Evolutionary conservation across 768 basidiomycete species (phyloP), one percentile per base, ranked within the genome.

Genomic region (Mycena rebaudengoi): DNA sequence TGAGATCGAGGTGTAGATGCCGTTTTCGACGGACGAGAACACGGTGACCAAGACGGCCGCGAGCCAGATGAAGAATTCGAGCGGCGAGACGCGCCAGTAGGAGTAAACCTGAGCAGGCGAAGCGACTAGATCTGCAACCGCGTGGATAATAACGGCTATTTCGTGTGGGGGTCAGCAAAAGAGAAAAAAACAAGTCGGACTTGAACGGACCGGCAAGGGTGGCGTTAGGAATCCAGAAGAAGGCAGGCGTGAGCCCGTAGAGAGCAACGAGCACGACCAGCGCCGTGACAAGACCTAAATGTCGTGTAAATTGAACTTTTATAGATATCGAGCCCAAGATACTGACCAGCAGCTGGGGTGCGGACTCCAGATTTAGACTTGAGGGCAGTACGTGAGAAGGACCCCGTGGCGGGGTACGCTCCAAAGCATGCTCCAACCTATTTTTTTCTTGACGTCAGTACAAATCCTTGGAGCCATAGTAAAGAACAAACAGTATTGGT

Each of bases 331-430:
- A n/a, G n/a, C n/a, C n/a, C n/a, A n/a, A n/a, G n/a, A n/a, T n/a
- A n/a, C n/a, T n/a, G n/a, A n/a, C 98, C 98, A 12, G 93, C 95
- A 11, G 90, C 83, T 8, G 98, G 98, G 3, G 98, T 99, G 53
- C 97, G 88, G n/a, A 99, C 97, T 48, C 98, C 98, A 0, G 94
- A 96, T 76, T 97, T 98, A 29, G 93, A 89, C 78, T 98, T 96
- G 73, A 99, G 82, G 2, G 98, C 98, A 3, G 96, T 93, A n/a
- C 98, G 92, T 37, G 96, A 98, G 86, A 99, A 99, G 1, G 96
- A 98, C 2, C 98, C 98, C 13, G 98, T 99, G 0, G 97, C 94
- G 10, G 98, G 96, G 75, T 98, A 99, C 0, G 96, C 97, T 45
- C 83, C 86, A 76, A 99, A 98, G 68, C 92, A 81, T 16, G 94